Percentiles rank a stretch among this genome's conserved stretches.
Conservation (phyloP, 805 yeast species). For the Diddensiella caesifluorescens region DNA sequence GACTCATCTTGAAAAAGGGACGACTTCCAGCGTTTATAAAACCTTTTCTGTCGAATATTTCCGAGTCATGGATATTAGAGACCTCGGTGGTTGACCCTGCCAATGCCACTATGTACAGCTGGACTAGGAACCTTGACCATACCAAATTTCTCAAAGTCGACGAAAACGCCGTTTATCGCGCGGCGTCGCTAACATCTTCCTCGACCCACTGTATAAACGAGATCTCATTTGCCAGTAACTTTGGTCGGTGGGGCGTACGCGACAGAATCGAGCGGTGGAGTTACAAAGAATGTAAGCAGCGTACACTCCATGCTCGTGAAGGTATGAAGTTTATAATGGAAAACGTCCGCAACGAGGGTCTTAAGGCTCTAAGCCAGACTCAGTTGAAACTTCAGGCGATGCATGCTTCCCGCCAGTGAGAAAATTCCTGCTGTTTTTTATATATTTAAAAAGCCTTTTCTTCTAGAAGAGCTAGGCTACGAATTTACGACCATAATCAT, state of each 20-base stretch:
- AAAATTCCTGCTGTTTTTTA: too few species aligned
- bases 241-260: conserved; percentile 56
- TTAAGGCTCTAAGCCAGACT: conserved; percentile 16
- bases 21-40: conserved; percentile 73
- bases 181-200: conserved; percentile 15
- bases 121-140: conserved; percentile 81
- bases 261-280: conserved; percentile 82
- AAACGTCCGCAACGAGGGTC: conserved; percentile 34
- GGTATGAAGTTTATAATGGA: conserved; percentile 81
- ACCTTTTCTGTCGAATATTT: conserved; percentile 64
- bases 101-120: conserved; percentile 51
- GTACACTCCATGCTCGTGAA: conserved; percentile 56
- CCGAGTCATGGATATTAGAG: conserved; percentile 79
- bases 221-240: conserved; percentile 69
- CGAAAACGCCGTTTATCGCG: conserved; percentile 58
- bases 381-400: conserved; percentile 6
- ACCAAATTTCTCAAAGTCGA: conserved; percentile 70
- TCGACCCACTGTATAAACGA: conserved; percentile 47
- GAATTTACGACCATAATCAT: too few species aligned
- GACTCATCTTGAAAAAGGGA: conserved; percentile 73
- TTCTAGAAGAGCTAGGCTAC: too few species aligned
- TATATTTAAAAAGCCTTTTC: too few species aligned
- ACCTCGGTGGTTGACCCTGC: conserved; percentile 65
- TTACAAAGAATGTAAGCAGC: conserved; percentile 59
- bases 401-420: neutral